Base-by-base conservation (phyloP, 805 yeast species). In the Candida germanica region DNA sequence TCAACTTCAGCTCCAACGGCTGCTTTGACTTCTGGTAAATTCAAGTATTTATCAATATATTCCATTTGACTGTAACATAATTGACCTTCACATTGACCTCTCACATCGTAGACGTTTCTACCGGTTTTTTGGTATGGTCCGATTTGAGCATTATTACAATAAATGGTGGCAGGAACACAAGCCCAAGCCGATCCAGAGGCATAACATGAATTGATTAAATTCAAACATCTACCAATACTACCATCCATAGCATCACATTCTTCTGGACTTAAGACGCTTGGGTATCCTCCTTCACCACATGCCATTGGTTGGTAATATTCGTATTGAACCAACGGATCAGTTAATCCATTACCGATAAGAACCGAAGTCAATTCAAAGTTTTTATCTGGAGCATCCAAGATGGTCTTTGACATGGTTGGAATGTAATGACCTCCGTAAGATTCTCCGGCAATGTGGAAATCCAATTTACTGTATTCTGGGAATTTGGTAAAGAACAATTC, bases 1-100 rank as follows among this genome's bases (percentile, higher is more conserved):
- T 82, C 87, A 42, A 88, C 95, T 64, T 91, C 96, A 15, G 91
- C 95, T 37, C 98, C 98, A 32, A 91, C 68, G 10, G 89, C 88
- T 31, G 73, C 70, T 70, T 79, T 80, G 38, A 91, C 96, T 40
- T 73, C 77, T 11, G 79, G 83, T 54, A 64, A 61, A 65, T 91
- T 91, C 69, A 91, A 73, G 66, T 81, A 91, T 42, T 78, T 65
- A 50, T 83, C 91, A 56, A 88, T 77, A 62, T 78, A 80, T 43
- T 77, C 76, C 63, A 85, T 66, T 36, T 79, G 87, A n/a, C 76
- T 73, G 72, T 91, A 91, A 63, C 98, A 91, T 47, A 83, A 69
- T 33, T 61, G 68, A 36, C 80, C 82, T 59, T 82, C 85, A 67
- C 98, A 91, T 49, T 73, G 71, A 38, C 56, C 77, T 64, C 96